Conservation (phyloP, 306 rosid species). For the Morella rubra region DNA sequence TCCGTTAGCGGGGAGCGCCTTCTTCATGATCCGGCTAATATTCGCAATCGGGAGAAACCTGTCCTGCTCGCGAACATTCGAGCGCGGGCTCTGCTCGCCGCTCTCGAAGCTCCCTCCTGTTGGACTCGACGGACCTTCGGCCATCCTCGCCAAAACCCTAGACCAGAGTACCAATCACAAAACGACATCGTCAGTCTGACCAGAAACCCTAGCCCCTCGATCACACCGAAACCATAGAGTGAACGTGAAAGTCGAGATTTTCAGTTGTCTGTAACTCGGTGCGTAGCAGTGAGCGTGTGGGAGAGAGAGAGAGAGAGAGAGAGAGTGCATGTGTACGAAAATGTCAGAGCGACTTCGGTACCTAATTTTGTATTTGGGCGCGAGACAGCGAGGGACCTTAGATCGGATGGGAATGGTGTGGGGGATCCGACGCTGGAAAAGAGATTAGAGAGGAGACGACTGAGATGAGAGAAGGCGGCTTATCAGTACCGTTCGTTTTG, state of each 20-base stretch:
- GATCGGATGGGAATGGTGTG: constrained; percentile 52
- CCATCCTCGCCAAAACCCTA: constrained; percentile 63
- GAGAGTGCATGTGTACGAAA: constrained; percentile 29
- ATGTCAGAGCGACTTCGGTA: not conserved
- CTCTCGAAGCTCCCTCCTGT: constrained; percentile 86
- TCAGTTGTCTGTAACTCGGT: not conserved
- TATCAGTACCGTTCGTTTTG: constrained; percentile 96
- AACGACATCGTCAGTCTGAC: constrained; percentile 27
- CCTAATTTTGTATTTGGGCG: constrained; percentile 62
- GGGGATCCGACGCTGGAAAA: constrained; percentile 99
- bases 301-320: not conserved
- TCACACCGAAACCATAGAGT: constrained; percentile 23
- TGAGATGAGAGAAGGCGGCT: constrained; percentile 56
- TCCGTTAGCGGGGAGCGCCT: constrained; percentile 90
- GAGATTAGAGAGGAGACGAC: constrained; percentile 75
- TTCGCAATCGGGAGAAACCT: constrained; percentile 92
- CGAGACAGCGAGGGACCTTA: constrained; percentile 53
- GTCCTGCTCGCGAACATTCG: constrained; percentile 85
- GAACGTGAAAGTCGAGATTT: not conserved
- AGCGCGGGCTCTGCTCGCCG: constrained; percentile 93
- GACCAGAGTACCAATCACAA: constrained; percentile 9
- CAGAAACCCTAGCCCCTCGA: constrained; percentile 36
- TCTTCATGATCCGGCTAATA: constrained; percentile 96
- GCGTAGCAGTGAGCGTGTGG: not conserved
- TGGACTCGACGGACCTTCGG: constrained; percentile 84